Conservation (phyloP, 192 early-diverging fungal species). For the Entophlyctis luteolus region DNA sequence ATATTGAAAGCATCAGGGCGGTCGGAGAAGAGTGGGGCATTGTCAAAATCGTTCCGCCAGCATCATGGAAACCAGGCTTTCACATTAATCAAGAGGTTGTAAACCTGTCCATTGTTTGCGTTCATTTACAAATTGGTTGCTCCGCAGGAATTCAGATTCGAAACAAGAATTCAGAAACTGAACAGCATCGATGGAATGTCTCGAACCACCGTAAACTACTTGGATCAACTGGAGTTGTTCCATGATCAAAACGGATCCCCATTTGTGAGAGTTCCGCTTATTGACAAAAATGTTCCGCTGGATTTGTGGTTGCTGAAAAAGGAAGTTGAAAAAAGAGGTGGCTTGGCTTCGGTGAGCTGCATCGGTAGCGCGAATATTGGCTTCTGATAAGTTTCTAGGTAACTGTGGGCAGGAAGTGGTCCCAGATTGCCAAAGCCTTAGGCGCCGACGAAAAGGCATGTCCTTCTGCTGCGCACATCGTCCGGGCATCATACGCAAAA, state of each 20-base stretch:
- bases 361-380: background rate
- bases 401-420: constrained; percentile 73
- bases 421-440: constrained; percentile 66
- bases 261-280: constrained; percentile 72
- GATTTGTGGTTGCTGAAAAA: constrained; percentile 80
- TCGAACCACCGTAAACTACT: constrained; percentile 79
- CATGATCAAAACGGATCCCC: constrained; percentile 75
- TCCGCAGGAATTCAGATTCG: constrained; percentile 80
- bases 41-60: constrained; percentile 90
- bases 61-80: constrained; percentile 77
- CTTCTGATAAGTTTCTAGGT: constrained; percentile 42
- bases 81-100: constrained; percentile 72
- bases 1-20: constrained; percentile 75
- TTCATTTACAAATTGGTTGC: background rate
- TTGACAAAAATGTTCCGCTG: constrained; percentile 76
- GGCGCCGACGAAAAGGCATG: constrained; percentile 33
- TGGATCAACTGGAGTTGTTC: constrained; percentile 87
- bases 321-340: constrained; percentile 73
- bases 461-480: constrained; percentile 14
- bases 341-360: constrained; percentile 54
- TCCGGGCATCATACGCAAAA: constrained; percentile 34
- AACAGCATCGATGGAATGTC: constrained; percentile 90
- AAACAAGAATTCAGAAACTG: constrained; percentile 82
- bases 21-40: constrained; percentile 73
- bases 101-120: background rate